A percentile compares a stretch with the other conserved stretches of the same genome.
These are phyloP conservation scores for Penicillium psychrosexuale DNA, from an alignment of 2,329 filamentous ascomycete genomes.

Conservation along the genomic window DNA sequence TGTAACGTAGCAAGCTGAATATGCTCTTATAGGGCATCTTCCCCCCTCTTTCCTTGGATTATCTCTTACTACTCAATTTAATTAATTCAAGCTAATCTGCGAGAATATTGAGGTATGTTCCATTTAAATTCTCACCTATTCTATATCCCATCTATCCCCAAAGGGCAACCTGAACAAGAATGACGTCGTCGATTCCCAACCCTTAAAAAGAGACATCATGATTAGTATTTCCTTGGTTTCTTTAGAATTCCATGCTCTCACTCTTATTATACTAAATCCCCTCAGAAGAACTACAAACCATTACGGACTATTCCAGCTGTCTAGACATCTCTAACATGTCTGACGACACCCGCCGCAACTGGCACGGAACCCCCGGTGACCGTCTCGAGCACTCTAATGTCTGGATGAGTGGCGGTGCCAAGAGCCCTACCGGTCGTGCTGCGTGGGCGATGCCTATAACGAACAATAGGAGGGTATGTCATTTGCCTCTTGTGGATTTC, in stretches of 20 bases:
- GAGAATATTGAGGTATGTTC: not conserved
- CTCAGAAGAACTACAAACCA: not conserved
- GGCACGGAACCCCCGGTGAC: constrained; percentile 34
- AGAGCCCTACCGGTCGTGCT: constrained; percentile 21
- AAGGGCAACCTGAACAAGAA: constrained; percentile 3
- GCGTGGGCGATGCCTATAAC: constrained; percentile 22
- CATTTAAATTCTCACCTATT: not conserved
- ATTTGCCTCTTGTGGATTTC: not conserved
- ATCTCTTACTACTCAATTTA: not conserved
- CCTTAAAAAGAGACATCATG: not conserved
- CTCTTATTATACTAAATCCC: not conserved
- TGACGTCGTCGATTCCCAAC: constrained; percentile 25
- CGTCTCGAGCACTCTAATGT: constrained; percentile 38
- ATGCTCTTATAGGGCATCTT: not conserved
- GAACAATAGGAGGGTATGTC: constrained; percentile 29
- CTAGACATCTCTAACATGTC: constrained; percentile 20
- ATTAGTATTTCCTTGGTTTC: not conserved
- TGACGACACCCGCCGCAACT: constrained; percentile 30
- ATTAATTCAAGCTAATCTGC: not conserved
- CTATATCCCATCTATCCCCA: not conserved
- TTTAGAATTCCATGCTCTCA: not conserved
- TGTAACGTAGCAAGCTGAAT: not conserved
- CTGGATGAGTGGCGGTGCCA: constrained; percentile 35
- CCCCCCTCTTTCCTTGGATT: not conserved
- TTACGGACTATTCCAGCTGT: constrained; percentile 4